Conservation (phyloP, 1,139 yeast genomes). For the Diutina ranongensis region DNA sequence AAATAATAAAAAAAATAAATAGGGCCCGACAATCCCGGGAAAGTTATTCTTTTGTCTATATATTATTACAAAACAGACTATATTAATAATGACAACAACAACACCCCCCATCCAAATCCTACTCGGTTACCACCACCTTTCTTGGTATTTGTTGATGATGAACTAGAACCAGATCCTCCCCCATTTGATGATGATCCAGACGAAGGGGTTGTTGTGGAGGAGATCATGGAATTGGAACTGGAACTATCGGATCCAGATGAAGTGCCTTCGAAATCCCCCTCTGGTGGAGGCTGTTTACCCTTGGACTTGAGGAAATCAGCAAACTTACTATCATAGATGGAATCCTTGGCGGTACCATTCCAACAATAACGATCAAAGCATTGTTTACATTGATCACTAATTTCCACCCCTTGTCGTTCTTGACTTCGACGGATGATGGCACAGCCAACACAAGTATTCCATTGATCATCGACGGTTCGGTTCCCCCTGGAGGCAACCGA, state of each 20-base stretch:
- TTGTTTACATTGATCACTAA: conserved; percentile 57
- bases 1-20: too few relatives aligned
- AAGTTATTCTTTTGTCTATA: too few relatives aligned
- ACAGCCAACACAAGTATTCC: conserved; percentile 78
- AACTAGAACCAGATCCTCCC: too few relatives aligned
- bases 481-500: conserved; percentile 66
- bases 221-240: not conserved
- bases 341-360: conserved; percentile 41
- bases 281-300: not conserved
- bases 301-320: not conserved
- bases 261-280: not conserved
- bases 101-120: too few relatives aligned
- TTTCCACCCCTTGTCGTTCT: conserved; percentile 53
- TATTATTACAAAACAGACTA: too few relatives aligned
- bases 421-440: conserved; percentile 77
- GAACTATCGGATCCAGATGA: not conserved
- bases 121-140: too few relatives aligned
- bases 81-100: too few relatives aligned
- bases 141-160: too few relatives aligned
- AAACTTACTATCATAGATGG: not conserved
- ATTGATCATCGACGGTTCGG: conserved; percentile 59
- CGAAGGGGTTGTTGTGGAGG: too few relatives aligned
- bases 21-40: too few relatives aligned
- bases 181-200: too few relatives aligned
- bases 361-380: conserved; percentile 78